Conservation (phyloP, 31 red algal species). For the Asparagopsis taxiformis region DNA sequence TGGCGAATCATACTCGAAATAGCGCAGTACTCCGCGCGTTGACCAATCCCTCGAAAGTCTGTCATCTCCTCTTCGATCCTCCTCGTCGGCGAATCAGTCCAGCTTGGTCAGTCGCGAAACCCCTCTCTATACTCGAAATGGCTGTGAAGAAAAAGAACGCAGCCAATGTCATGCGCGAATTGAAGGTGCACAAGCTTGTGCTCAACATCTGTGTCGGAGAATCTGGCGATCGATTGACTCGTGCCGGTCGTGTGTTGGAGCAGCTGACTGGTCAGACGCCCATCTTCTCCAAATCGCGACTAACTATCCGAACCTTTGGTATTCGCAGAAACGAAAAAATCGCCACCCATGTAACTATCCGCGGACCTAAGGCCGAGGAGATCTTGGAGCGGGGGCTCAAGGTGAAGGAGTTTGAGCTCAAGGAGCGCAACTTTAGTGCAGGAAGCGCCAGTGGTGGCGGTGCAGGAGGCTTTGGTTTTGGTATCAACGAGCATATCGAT, state of each 20-base stretch:
- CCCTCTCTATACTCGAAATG: too few species aligned
- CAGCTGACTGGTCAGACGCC: conserved; percentile 95
- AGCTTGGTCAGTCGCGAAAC: too few species aligned
- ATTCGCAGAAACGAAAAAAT: conserved; percentile 98
- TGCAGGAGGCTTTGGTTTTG: conserved; percentile 96
- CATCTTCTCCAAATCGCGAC: conserved; percentile 84
- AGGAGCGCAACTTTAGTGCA: conserved; percentile 81
- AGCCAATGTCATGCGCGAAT: conserved; percentile 86
- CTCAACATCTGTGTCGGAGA: conserved; percentile 97
- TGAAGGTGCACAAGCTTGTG: conserved; percentile 98
- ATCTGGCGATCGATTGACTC: conserved; percentile 95
- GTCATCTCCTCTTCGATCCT: too few species aligned
- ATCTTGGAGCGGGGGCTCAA: conserved; percentile 95
- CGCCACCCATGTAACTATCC: conserved; percentile 90
- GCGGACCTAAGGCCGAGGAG: conserved; percentile 94
- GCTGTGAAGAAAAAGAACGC: conserved; percentile 66
- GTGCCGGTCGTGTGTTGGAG: conserved; percentile 87
- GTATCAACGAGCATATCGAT: conserved; percentile 98
- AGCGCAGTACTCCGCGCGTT: too few species aligned
- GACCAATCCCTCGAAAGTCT: too few species aligned
- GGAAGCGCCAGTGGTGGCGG: conserved; percentile 27
- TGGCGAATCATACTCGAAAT: too few species aligned
- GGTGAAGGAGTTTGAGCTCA: conserved; percentile 96
- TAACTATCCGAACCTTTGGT: conserved; percentile 96
- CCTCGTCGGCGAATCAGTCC: too few species aligned